phyloP scores from a whole-genome alignment of 2,329 filamentous ascomycete genomes.

The Fusarium sp. region DNA sequence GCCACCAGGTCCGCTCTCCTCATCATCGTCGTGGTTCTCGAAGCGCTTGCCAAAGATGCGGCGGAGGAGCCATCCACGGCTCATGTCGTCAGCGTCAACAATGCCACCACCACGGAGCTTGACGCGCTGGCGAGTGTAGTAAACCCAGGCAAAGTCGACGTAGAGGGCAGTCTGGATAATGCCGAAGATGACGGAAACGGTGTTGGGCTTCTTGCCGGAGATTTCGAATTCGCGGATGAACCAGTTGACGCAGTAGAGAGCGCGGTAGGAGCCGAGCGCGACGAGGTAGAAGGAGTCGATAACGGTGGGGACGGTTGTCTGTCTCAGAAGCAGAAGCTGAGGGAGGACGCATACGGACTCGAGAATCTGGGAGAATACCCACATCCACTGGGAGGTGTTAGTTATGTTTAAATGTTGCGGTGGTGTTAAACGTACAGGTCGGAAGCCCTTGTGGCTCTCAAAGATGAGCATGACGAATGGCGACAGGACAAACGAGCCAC shows the following conservation, averaged over 20 bases:
- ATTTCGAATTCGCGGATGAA: conserved; percentile 77
- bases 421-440: conserved; percentile 60
- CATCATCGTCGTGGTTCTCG: conserved; percentile 67
- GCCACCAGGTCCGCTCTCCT: conserved; percentile 70
- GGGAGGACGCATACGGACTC: conserved; percentile 93
- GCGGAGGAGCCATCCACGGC: conserved; percentile 86
- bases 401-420: not conserved
- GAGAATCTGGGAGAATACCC: conserved; percentile 91
- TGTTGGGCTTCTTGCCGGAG: conserved; percentile 72
- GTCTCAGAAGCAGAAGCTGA: conserved; percentile 90
- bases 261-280: conserved; percentile 88
- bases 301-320: conserved; percentile 95
- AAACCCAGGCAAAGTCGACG: conserved; percentile 96
- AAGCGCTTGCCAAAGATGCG: conserved; percentile 78
- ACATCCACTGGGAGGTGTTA: conserved; percentile 73
- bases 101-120: conserved; percentile 90
- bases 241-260: conserved; percentile 94
- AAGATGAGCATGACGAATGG: conserved; percentile 83
- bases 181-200: conserved; percentile 86
- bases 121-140: conserved; percentile 92
- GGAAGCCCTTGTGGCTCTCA: conserved; percentile 65
- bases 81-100: conserved; percentile 90
- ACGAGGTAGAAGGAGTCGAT: conserved; percentile 97
- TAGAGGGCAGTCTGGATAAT: conserved; percentile 92
- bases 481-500: conserved; percentile 75